phyloP scores from a whole-genome alignment of 345 rosid species.

The Microcos paniculata region DNA sequence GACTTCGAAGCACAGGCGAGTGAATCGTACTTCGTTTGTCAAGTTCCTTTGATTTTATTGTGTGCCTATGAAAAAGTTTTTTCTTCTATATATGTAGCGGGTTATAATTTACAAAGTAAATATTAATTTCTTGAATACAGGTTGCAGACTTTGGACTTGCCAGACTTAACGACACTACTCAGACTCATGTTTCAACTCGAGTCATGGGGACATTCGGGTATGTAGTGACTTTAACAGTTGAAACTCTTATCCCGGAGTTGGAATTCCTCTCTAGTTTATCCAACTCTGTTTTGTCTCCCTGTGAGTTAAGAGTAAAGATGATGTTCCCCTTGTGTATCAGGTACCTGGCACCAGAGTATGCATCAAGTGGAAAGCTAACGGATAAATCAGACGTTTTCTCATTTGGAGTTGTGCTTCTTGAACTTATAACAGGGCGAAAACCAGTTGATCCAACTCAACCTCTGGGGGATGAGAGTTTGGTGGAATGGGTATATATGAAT shows the following conservation, averaged over 20 bases:
- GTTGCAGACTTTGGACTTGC: conserved; percentile 99
- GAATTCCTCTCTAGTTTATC: neutral
- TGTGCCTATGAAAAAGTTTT: neutral
- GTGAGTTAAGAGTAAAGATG: neutral
- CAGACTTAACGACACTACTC: conserved; percentile 69
- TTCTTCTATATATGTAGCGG: neutral
- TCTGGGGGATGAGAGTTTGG: conserved; percentile 95
- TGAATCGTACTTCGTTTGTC: conserved; percentile 2
- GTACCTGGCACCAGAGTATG: conserved; percentile 96
- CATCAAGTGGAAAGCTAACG: conserved; percentile 90
- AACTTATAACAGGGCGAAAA: conserved; percentile 92
- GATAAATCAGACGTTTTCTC: conserved; percentile 96
- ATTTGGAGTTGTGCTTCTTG: conserved; percentile 94
- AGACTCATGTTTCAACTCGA: conserved; percentile 97
- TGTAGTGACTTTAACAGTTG: conserved; percentile 28
- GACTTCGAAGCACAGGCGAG: conserved; percentile 86
- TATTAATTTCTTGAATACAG: conserved; percentile 32
- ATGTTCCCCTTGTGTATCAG: conserved; percentile 36
- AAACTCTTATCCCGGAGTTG: conserved; percentile 7
- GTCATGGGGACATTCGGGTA: conserved; percentile 99
- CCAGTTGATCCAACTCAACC: conserved; percentile 83
- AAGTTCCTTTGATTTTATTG: neutral
- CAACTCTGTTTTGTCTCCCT: neutral
- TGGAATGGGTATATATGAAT: conserved; percentile 92
- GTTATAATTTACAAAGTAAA: neutral